Conservation (phyloP, 352 stramenopile genomes). For the Phytophthora cajani region DNA sequence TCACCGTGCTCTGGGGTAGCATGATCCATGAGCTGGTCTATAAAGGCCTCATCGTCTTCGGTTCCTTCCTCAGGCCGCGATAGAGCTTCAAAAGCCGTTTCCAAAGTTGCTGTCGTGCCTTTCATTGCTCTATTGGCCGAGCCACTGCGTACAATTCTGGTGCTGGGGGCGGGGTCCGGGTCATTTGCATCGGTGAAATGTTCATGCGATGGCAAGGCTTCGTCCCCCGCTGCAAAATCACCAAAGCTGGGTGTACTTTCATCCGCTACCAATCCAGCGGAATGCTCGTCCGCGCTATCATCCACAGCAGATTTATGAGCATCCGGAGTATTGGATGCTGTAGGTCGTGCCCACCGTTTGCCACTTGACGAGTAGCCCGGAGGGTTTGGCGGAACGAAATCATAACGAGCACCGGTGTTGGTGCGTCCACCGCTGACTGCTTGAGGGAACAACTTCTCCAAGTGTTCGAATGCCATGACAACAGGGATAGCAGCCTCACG, state of each 20-base stretch:
- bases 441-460: constrained; percentile 46
- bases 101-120: neutral
- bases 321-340: neutral
- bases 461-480: constrained; percentile 44
- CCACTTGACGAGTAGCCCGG: constrained; percentile 14
- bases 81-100: neutral
- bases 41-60: constrained; percentile 40
- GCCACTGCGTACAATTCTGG: neutral
- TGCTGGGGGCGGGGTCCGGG: neutral
- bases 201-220: constrained; percentile 22
- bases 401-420: constrained; percentile 17
- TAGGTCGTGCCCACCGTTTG: constrained; percentile 1
- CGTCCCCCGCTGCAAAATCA: constrained; percentile 13
- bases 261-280: constrained; percentile 6
- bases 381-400: constrained; percentile 29
- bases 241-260: constrained; percentile 12
- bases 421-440: neutral
- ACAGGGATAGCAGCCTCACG: constrained; percentile 56
- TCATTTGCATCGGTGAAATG: constrained; percentile 7
- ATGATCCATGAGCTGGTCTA: constrained; percentile 39
- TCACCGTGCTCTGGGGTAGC: constrained; percentile 27
- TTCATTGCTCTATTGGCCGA: neutral
- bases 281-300: neutral
- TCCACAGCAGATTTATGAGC: neutral
- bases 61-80: neutral